A percentile compares a stretch with the other conserved stretches of the same genome.
phyloP scores from a whole-genome alignment of 345 rosid genomes.

The Gossypium australe region DNA sequence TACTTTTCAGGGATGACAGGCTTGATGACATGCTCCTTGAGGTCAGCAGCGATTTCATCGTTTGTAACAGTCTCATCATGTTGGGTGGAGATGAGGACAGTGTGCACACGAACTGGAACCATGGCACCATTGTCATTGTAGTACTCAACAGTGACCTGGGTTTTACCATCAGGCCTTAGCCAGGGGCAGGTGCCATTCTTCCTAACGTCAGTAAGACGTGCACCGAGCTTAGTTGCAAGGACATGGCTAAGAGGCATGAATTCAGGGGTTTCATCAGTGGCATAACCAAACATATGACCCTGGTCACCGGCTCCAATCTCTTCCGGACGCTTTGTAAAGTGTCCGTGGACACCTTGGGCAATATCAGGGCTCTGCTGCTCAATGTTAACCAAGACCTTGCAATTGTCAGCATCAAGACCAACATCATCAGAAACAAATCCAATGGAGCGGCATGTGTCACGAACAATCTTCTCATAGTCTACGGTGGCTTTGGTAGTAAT shows the following conservation, averaged over 20 bases:
- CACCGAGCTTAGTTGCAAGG: conserved; percentile 72
- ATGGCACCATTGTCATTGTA: conserved; percentile 66
- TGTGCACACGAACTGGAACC: conserved; percentile 83
- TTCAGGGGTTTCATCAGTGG: conserved; percentile 74
- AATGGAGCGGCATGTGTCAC: conserved; percentile 63
- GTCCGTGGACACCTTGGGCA: conserved; percentile 78
- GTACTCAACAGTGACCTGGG: conserved; percentile 79
- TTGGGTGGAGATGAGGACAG: conserved; percentile 70
- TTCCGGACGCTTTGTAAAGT: conserved; percentile 74
- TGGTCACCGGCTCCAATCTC: conserved; percentile 83
- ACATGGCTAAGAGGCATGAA: conserved; percentile 73
- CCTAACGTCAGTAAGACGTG: conserved; percentile 71
- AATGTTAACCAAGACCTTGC: conserved; percentile 72
- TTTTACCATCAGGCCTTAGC: conserved; percentile 76
- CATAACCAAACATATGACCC: conserved; percentile 79
- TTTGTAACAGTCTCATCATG: conserved; percentile 75
- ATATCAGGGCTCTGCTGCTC: conserved; percentile 84
- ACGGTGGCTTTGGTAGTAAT: conserved; percentile 71
- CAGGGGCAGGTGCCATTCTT: conserved; percentile 68
- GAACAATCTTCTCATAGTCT: conserved; percentile 75
- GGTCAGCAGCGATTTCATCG: conserved; percentile 73
- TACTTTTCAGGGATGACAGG: conserved; percentile 70
- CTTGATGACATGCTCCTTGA: conserved; percentile 79
- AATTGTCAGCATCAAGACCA: conserved; percentile 69
- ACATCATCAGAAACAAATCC: conserved; percentile 71